Evolutionary conservation across 306 rosid species (phyloP).

Genomic region (Cercis canadensis): DNA sequence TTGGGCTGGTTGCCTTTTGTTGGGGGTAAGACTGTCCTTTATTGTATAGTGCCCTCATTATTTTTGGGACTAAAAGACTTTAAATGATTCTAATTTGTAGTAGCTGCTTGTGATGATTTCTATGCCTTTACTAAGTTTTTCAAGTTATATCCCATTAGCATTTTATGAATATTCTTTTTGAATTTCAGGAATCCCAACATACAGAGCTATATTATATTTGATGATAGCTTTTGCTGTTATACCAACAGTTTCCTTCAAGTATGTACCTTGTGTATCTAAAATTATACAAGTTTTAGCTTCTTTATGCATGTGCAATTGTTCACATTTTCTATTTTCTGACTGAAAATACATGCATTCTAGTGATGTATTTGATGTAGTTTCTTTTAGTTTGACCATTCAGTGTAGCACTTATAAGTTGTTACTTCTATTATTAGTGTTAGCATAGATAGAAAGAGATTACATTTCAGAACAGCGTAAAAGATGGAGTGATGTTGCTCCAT

Average conservation of each 20-base stretch:
- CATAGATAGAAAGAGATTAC: constrained; percentile 18
- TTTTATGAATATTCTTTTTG: constrained; percentile 5
- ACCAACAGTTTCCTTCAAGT: constrained; percentile 84
- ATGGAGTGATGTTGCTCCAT: neutral
- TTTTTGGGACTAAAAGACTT: constrained; percentile 22
- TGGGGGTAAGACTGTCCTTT: constrained; percentile 55
- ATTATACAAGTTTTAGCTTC: constrained; percentile 23
- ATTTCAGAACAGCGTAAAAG: constrained; percentile 6
- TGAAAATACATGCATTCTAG: constrained; percentile 7
- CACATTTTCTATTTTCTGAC: neutral
- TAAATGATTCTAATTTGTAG: neutral
- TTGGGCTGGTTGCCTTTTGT: constrained; percentile 78
- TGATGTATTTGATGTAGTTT: constrained; percentile 12
- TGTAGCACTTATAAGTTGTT: constrained; percentile 24
- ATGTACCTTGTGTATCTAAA: constrained; percentile 41
- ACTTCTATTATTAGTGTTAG: constrained; percentile 5
- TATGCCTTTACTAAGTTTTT: constrained; percentile 1
- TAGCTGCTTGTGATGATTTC: constrained; percentile 16
- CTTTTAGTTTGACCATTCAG: constrained; percentile 15
- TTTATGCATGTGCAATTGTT: constrained; percentile 10
- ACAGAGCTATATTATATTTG: constrained; percentile 53
- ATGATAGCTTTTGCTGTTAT: constrained; percentile 79
- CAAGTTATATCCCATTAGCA: neutral
- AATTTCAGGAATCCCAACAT: constrained; percentile 66
- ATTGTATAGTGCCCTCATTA: constrained; percentile 16